These are phyloP conservation scores for Russula abietina DNA, from an alignment of 768 basidiomycete species.

Conservation along the genomic window DNA sequence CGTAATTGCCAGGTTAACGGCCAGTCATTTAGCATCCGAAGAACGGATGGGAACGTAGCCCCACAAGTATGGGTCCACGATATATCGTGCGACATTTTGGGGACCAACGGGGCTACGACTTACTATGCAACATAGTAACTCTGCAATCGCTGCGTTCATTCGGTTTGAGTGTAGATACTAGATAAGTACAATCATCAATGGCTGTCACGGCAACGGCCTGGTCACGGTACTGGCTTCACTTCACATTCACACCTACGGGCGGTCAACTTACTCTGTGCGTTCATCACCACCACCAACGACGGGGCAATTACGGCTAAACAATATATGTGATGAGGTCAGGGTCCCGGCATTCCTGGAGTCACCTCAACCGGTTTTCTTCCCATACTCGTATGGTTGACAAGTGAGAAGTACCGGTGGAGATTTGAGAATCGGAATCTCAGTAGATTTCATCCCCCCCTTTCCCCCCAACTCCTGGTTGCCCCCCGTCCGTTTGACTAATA, in stretches of 20 bases:
- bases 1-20: neutral
- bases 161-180: neutral
- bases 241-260: neutral
- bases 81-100: conserved; percentile 10
- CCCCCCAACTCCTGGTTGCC: neutral
- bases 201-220: conserved; percentile 16
- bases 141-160: neutral
- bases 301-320: neutral
- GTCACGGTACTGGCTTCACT: too few relatives aligned
- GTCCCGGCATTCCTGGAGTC: neutral
- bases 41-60: conserved; percentile 13
- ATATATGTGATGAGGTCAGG: neutral
- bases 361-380: neutral
- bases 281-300: neutral
- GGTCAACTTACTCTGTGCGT: neutral
- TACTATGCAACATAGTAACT: neutral
- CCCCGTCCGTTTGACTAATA: neutral
- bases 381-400: too few relatives aligned
- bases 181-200: conserved; percentile 8
- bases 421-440: neutral
- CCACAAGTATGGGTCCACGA: neutral
- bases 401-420: neutral
- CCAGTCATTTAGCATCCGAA: neutral
- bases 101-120: conserved; percentile 12
- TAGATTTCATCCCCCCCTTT: neutral